Conservation (phyloP, 305 asterid genomes). For the Fraxinus ornus region DNA sequence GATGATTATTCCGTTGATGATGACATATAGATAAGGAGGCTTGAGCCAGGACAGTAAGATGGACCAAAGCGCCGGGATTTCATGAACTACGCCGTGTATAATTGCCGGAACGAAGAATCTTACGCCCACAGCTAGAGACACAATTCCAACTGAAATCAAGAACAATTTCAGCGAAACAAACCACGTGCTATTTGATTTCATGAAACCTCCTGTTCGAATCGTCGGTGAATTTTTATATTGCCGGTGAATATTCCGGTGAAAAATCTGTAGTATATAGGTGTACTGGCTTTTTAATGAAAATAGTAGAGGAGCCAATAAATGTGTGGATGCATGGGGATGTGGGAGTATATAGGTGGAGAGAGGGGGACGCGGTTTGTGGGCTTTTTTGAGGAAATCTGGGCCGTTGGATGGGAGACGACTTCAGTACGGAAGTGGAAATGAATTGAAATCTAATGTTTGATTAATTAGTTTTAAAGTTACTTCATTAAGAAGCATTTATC, state of each 20-base stretch:
- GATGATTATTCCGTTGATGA: constrained; percentile 74
- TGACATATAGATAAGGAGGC: constrained; percentile 69
- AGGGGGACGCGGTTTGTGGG: constrained; percentile 29
- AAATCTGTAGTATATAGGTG: not conserved
- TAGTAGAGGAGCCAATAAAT: not conserved
- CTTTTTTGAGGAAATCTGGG: constrained; percentile 7
- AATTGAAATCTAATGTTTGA: not conserved
- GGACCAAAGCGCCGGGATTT: constrained; percentile 45
- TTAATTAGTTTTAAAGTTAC: not conserved
- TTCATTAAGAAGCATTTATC: not conserved
- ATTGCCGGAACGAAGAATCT: constrained; percentile 34
- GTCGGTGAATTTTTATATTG: not conserved
- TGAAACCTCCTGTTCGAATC: not conserved
- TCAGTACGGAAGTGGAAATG: not conserved
- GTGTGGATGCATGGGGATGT: not conserved
- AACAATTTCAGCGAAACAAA: constrained; percentile 41
- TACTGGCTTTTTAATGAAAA: not conserved
- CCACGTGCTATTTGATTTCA: constrained; percentile 31
- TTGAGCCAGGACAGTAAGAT: constrained; percentile 40
- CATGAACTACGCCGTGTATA: constrained; percentile 27
- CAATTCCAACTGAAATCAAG: constrained; percentile 50
- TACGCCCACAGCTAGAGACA: constrained; percentile 42
- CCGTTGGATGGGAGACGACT: constrained; percentile 30
- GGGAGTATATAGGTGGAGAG: constrained; percentile 16
- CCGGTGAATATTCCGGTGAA: not conserved